Evolutionary conservation across 2,329 filamentous ascomycete genomes (phyloP).

Genomic region (Cylindrodendrum hubeiense): DNA sequence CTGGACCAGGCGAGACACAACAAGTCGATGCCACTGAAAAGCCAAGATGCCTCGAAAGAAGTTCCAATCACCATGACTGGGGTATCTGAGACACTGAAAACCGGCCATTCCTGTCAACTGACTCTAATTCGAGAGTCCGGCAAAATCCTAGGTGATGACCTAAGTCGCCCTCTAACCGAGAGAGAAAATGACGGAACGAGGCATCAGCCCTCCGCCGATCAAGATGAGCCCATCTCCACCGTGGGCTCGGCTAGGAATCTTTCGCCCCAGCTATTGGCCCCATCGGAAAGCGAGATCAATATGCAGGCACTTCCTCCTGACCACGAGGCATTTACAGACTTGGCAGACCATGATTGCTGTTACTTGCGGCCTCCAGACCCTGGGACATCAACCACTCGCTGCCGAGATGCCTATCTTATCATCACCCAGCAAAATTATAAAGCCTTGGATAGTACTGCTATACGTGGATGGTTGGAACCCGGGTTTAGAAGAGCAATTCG

Average conservation of each 20-base stretch:
- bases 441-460: background rate
- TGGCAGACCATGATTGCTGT: constrained; percentile 6
- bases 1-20: background rate
- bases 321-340: background rate
- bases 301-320: background rate
- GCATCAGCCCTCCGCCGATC: background rate
- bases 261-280: background rate
- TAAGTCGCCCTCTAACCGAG: background rate
- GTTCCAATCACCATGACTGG: background rate
- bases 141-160: background rate
- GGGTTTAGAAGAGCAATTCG: constrained; percentile 18
- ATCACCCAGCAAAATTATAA: constrained; percentile 21
- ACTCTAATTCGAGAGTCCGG: background rate
- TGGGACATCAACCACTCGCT: constrained; percentile 23
- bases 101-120: background rate
- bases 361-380: background rate
- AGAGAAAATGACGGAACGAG: background rate
- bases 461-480: constrained; percentile 11
- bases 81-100: background rate
- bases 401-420: constrained; percentile 21
- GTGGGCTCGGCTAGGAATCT: background rate
- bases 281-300: background rate
- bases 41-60: background rate
- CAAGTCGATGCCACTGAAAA: background rate
- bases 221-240: background rate